Evolutionary conservation across 306 rosid genomes (phyloP), one percentile per base, ranked within the genome.

Genomic region (Comarum palustre): DNA sequence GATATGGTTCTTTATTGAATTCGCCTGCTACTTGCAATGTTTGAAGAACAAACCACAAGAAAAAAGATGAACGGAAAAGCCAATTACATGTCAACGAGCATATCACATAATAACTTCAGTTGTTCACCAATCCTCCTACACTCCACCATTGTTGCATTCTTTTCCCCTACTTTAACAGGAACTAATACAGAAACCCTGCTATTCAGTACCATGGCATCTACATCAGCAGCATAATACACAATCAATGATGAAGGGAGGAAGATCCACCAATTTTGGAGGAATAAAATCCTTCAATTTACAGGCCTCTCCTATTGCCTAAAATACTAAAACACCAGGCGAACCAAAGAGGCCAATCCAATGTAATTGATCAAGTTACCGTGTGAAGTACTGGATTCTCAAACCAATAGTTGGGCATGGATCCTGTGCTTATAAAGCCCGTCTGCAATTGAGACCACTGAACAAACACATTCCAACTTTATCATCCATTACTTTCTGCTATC

Each of bases 261-360:
- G 79, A 79, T 77, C 74, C 82, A 84, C 82, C 80, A 82, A 87
- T 83, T 81, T 82, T 68, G 54, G 82, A 50, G 77, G 63, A 83
- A 79, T 79, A 59, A 78, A 80, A 74, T 75, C 79, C 82, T 82
- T 68, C 75, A 79, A 87, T 85, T 86, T 85, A 89, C 95, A 89
- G 87, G 87, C 93, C 95, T 80, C 91, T 81, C 75, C 83, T 82
- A 79, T 34, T 74, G 90, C 92, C 98, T 87, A 87, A 84, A 85
- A 87, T 87, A 88, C 83, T 90, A 84, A 88, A 79, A 81, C 86
- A 80, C 81, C 80, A 88, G 96, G 96, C 87, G 63, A 75, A 84
- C 86, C 77, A 78, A 85, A 73, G 90, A 87, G 88, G 90, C 80
- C 84, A 81, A 87, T 80, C 86, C 85, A 85, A 88, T 85, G 64